phyloP scores from a whole-genome alignment of 345 rosid species.

The Cardamine occulta region DNA sequence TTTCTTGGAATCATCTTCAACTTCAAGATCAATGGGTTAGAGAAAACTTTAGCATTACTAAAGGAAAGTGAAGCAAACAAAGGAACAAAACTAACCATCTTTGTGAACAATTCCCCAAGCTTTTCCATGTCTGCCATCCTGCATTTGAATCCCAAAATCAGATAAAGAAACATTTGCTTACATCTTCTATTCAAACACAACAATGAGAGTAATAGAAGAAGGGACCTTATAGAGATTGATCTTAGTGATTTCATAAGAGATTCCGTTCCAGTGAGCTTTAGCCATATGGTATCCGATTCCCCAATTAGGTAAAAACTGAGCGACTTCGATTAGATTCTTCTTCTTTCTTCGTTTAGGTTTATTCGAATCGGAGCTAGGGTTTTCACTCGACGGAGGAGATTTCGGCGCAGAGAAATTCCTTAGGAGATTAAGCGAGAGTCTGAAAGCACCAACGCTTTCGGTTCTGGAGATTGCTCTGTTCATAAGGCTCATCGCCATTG shows the following conservation, averaged over 20 bases:
- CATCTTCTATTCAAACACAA: background rate
- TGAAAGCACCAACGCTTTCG: slow-evolving; percentile 43
- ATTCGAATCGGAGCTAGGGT: slow-evolving; percentile 46
- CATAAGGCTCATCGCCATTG: slow-evolving; percentile 54
- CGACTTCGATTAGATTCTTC: slow-evolving; percentile 95
- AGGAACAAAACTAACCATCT: slow-evolving; percentile 65
- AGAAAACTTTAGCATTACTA: background rate
- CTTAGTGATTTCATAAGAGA: slow-evolving; percentile 90
- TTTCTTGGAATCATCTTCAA: slow-evolving; percentile 4
- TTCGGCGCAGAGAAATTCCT: slow-evolving; percentile 51
- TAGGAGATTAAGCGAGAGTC: slow-evolving; percentile 52
- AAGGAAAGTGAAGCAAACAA: slow-evolving; percentile 4
- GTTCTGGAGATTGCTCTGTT: slow-evolving; percentile 42
- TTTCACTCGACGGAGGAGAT: slow-evolving; percentile 36
- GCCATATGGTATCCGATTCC: slow-evolving; percentile 95
- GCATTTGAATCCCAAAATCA: slow-evolving; percentile 46
- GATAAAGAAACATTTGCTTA: background rate
- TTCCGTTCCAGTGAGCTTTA: slow-evolving; percentile 86
- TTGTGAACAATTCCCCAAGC: slow-evolving; percentile 96
- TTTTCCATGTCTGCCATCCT: slow-evolving; percentile 95
- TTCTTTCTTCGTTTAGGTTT: slow-evolving; percentile 70
- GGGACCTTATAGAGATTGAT: slow-evolving; percentile 91
- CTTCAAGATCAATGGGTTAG: background rate
- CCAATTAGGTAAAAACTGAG: slow-evolving; percentile 92
- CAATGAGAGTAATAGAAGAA: background rate